Evolutionary conservation across 805 yeast species (phyloP).

Genomic region (Isabelozyma gotoi): DNA sequence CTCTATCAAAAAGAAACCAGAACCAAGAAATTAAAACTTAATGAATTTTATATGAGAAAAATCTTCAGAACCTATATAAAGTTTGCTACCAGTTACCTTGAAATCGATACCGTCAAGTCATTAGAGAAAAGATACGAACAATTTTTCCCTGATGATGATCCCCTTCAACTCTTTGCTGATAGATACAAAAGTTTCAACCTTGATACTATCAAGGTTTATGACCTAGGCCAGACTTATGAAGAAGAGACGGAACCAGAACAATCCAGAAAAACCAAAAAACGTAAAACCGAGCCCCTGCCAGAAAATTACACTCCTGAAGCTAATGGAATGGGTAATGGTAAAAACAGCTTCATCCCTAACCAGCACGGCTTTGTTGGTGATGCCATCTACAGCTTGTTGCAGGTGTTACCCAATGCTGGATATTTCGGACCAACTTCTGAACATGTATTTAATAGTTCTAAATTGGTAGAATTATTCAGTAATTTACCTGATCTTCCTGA

Average conservation of each 20-base stretch:
- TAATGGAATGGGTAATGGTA: neutral
- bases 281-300: slow-evolving; percentile 5
- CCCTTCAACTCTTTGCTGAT: slow-evolving; percentile 35
- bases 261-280: slow-evolving; percentile 12
- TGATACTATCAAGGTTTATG: slow-evolving; percentile 38
- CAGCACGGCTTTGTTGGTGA: slow-evolving; percentile 31
- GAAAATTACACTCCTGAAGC: slow-evolving; percentile 2
- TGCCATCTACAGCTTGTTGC: slow-evolving; percentile 43
- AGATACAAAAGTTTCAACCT: slow-evolving; percentile 36
- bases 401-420: slow-evolving; percentile 60
- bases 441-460: slow-evolving; percentile 53
- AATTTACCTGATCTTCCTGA: slow-evolving; percentile 25
- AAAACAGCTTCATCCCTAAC: neutral
- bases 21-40: slow-evolving; percentile 16
- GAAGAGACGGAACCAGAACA: slow-evolving; percentile 8
- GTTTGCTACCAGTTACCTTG: slow-evolving; percentile 71
- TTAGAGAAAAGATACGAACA: slow-evolving; percentile 67
- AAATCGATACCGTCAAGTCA: slow-evolving; percentile 60
- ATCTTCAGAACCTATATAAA: slow-evolving; percentile 51
- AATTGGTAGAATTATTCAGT: slow-evolving; percentile 45
- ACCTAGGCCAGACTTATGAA: slow-evolving; percentile 25
- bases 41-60: slow-evolving; percentile 26
- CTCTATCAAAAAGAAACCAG: slow-evolving; percentile 43
- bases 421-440: slow-evolving; percentile 49
- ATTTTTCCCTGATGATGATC: slow-evolving; percentile 61